Base-by-base conservation (phyloP, 2,329 filamentous ascomycete species). In the Xylaria sp. region DNA sequence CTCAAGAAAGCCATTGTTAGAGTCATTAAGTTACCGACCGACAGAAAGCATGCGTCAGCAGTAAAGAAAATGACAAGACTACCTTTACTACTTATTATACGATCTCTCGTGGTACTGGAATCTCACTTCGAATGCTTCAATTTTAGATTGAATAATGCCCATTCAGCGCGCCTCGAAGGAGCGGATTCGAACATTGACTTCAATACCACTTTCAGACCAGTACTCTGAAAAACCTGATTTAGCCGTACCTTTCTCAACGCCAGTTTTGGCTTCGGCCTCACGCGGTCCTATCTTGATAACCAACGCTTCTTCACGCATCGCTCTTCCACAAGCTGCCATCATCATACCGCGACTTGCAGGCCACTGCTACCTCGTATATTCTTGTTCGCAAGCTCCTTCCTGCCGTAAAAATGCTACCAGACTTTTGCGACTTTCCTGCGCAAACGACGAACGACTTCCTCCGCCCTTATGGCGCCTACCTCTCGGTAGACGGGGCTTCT, bases 401-500 rank as follows among this genome's bases (percentile, higher is more conserved):
- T 25, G 17, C 17, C 37, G n/a, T 23, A 25, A 17, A 33, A 11
- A 42, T 37, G 14, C 9, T 23, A 40, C n/a, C 11, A 12, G 35
- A 42, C 54, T 23, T 28, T n/a, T 38, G 17, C 9, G 23, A 42
- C 17, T 33, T 33, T 35, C 8, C 2, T 33, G 6, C n/a, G 46
- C 35, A 47, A 38, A 42, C 42, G n/a, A 47, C 50, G 28, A 58
- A 57, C 17, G 33, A 43, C 25, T 19, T 56, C 17, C 21, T 9
- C n/a, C 17, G 43, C n/a, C 19, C 17, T 38, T 53, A 17, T 31
- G 31, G 51, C 15, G 8, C 59, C 19, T 59, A 50, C 62, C 55
- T 43, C 37, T 23, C 15, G 23, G 53, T 19, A 17, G 7, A 56
- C 23, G 9, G 59, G 54, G 12, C 9, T 38, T 49, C 19, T 40